phyloP scores from a whole-genome alignment of 345 rosid genomes.

The Salix arbutifolia region DNA sequence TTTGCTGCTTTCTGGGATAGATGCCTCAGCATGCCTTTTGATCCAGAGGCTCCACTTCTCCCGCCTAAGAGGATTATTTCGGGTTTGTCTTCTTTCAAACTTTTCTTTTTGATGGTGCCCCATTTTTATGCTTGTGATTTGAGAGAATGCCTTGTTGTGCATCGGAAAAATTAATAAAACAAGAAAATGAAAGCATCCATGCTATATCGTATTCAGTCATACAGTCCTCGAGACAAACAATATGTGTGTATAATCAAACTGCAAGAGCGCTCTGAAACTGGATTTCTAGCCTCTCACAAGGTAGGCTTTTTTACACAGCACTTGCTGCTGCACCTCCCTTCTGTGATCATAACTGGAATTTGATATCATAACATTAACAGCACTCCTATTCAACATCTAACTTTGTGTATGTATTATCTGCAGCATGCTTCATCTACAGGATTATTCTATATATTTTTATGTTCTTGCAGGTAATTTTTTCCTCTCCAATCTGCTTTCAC shows the following conservation, averaged over 20 bases:
- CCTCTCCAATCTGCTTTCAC: background rate
- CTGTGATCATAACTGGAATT: background rate
- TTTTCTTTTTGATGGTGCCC: background rate
- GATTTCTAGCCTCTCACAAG: background rate
- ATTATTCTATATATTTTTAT: background rate
- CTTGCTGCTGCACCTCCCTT: background rate
- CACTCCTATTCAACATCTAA: background rate
- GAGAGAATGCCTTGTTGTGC: background rate
- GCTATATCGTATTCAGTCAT: background rate
- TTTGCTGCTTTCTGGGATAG: slow-evolving; percentile 85
- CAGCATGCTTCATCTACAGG: background rate
- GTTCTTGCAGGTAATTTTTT: background rate
- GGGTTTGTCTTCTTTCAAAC: slow-evolving; percentile 42
- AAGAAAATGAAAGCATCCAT: background rate
- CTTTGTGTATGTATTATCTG: background rate
- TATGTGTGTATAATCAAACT: background rate
- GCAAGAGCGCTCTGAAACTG: background rate
- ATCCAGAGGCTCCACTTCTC: slow-evolving; percentile 95
- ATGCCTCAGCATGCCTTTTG: slow-evolving; percentile 96
- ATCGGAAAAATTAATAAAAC: background rate
- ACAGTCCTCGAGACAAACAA: background rate
- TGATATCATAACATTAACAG: background rate
- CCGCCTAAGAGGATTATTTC: slow-evolving; percentile 92
- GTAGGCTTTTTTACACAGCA: background rate
- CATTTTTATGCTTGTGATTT: background rate